These are phyloP conservation scores for Saccharomyces hybrid DNA, from an alignment of 1,139 yeast genomes.

Conservation along the genomic window DNA sequence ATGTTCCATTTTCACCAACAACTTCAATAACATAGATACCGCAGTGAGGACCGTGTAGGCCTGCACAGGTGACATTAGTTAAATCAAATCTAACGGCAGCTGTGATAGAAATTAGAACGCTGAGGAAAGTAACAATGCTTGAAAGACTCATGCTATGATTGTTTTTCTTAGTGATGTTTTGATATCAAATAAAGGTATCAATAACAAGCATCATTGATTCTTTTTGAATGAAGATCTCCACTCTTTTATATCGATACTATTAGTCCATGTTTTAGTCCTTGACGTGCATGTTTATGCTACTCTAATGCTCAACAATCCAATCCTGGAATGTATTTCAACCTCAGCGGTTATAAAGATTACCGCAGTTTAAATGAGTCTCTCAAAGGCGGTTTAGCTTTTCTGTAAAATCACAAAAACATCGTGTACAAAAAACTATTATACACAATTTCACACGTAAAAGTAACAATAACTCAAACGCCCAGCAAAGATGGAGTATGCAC, in stretches of 20 bases:
- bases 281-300: neutral
- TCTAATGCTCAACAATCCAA: neutral
- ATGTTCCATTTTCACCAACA: slow-evolving; percentile 9
- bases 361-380: neutral
- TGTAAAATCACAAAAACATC: too few relatives aligned
- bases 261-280: neutral
- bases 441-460: too few relatives aligned
- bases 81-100: neutral
- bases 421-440: too few relatives aligned
- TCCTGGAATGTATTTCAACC: neutral
- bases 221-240: neutral
- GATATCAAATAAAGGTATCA: neutral
- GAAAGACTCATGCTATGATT: neutral
- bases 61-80: neutral
- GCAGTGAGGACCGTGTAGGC: slow-evolving; percentile 13
- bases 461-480: too few relatives aligned
- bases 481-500: too few relatives aligned
- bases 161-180: neutral
- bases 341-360: neutral
- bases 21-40: slow-evolving; percentile 12
- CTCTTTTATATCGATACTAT: neutral
- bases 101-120: neutral
- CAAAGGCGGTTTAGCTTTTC: neutral
- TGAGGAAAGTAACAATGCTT: neutral
- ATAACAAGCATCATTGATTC: neutral